Evolutionary conservation across 768 basidiomycete genomes (phyloP), one percentile per base, ranked within the genome.

Genomic region (Boletus insuetus): DNA sequence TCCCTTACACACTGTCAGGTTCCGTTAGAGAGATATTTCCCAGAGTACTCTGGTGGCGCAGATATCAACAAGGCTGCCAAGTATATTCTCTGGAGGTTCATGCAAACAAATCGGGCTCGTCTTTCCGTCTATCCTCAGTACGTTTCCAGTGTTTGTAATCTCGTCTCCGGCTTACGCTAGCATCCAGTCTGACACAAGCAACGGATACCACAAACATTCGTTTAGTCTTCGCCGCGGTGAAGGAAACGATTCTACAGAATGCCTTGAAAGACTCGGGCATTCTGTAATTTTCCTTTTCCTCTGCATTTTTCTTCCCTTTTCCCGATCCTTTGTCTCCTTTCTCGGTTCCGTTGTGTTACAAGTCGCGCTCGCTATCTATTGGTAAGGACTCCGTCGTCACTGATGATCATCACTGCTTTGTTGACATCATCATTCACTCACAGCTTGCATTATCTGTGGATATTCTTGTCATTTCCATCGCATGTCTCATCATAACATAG

Each of bases 31-130:
- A 75, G 76, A 41, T 88, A 87, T 68, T 94, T 94, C 70, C 84
- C 91, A 5, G 93, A 94, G 65, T 95, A 95, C 69, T 89, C 89
- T 1, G 91, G 91, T 32, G 92, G 92, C 5, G 71, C 85, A 4
- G 91, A 95, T 64, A 90, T 95, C 70, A 94, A 93, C 75, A 95
- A 95, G 70, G 93, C 92, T 2, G 92, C 94, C 0, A 94, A 94
- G 63, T 96, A 92, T 60, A 94, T 98, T 50, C 75, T 98, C 37
- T 97, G 93, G 94, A 77, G 89, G 64, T 98, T 96, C 64, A 94
- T 94, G 80, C 91, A 96, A 70, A 87, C 89, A 52, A 96, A 95
- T 62, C 75, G 89, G 20, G 90, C 90, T 51, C 71, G 86, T 49
- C 72, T 95, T 61, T 92, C 87, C 54, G 89, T 97, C 19, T 97